phyloP scores from a whole-genome alignment of 345 rosid species.

The Syzygium oleosum region DNA sequence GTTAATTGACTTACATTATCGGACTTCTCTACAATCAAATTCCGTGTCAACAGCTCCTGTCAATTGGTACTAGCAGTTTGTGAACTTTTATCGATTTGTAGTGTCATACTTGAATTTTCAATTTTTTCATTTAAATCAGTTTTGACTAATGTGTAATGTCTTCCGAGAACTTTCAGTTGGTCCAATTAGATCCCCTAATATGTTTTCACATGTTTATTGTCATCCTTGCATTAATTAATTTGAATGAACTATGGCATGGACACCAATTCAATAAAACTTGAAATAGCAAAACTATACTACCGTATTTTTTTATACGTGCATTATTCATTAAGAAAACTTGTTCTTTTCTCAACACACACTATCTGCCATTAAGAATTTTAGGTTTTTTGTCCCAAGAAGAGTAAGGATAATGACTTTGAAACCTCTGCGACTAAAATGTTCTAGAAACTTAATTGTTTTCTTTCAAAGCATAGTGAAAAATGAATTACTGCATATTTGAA shows the following conservation, averaged over 20 bases:
- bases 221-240: not conserved
- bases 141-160: not conserved
- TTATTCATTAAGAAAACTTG: no score
- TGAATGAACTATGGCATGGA: not conserved
- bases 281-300: no score
- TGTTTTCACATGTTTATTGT: fast-evolving
- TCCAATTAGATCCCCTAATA: not conserved
- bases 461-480: no score
- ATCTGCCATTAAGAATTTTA: no score
- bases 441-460: no score
- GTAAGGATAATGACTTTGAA: no score
- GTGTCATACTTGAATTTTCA: not conserved
- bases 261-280: not conserved
- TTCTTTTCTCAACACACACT: no score
- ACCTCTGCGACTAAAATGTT: no score
- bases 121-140: not conserved
- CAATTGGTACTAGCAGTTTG: not conserved
- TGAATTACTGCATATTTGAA: no score
- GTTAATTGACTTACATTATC: not conserved
- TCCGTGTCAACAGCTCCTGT: not conserved
- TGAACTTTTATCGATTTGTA: not conserved
- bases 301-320: no score
- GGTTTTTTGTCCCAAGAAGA: no score
- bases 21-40: not conserved
- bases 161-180: not conserved